Evolutionary conservation across 139 green algal genomes (phyloP).

Genomic region (Desmodesmus armatus): DNA sequence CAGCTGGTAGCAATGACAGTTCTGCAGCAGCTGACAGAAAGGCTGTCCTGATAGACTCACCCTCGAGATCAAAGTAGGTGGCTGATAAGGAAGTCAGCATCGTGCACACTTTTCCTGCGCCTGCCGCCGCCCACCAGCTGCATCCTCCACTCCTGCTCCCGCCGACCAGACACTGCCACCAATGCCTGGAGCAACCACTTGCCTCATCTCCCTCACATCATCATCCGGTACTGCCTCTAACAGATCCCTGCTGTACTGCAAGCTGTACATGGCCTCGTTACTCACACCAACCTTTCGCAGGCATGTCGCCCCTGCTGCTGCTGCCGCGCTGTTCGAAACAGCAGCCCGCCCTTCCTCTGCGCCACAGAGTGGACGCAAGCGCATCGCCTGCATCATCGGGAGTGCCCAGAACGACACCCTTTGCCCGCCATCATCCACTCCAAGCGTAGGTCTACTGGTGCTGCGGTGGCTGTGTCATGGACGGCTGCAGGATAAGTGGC

Average conservation of each 20-base stretch:
- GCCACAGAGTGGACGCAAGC: too few species aligned
- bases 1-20: too few species aligned
- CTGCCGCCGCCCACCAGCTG: constrained; percentile 49
- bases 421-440: not conserved
- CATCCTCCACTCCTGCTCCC: constrained; percentile 34
- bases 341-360: not conserved
- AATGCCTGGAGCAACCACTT: constrained; percentile 15
- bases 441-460: not conserved
- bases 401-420: too few species aligned
- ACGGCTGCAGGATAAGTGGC: too few species aligned
- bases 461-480: not conserved
- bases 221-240: not conserved
- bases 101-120: constrained; percentile 9
- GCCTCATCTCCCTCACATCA: constrained; percentile 50
- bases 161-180: not conserved
- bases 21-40: too few species aligned
- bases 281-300: constrained; percentile 24
- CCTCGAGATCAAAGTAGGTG: too few species aligned
- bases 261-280: constrained; percentile 43
- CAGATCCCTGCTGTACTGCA: constrained; percentile 40
- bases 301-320: constrained; percentile 2
- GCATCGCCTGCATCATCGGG: too few species aligned
- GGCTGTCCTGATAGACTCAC: too few species aligned
- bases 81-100: constrained; percentile 37
- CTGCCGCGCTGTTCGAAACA: not conserved